A percentile compares a stretch with the other conserved stretches of the same genome.
These are phyloP conservation scores for Ogataea pignaliae DNA, from an alignment of 805 yeast genomes.

Conservation along the genomic window DNA sequence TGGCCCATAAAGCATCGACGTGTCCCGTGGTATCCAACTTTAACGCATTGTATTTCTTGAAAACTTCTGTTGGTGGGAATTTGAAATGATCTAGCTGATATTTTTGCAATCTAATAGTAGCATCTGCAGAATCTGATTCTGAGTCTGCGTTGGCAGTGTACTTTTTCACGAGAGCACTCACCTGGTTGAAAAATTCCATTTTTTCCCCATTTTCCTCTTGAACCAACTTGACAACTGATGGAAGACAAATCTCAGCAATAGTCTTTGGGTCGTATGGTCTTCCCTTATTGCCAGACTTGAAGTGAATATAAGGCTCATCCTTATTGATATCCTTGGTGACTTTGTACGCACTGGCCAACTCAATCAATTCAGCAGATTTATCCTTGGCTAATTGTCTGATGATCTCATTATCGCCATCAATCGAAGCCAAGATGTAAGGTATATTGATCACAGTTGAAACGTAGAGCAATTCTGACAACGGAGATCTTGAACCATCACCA, in stretches of 20 bases:
- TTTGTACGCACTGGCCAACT: constrained; percentile 33
- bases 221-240: constrained; percentile 35
- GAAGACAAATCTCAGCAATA: constrained; percentile 46
- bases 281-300: constrained; percentile 27
- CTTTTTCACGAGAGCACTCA: constrained; percentile 13
- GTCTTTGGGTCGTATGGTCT: constrained; percentile 48
- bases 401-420: constrained; percentile 11
- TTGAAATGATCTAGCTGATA: constrained; percentile 15
- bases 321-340: constrained; percentile 1
- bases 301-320: constrained; percentile 27
- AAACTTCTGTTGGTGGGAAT: constrained; percentile 33
- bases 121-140: constrained; percentile 4
- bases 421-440: constrained; percentile 45
- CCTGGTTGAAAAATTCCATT: constrained; percentile 36
- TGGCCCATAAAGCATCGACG: constrained; percentile 64
- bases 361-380: constrained; percentile 37
- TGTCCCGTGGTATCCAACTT: constrained; percentile 38
- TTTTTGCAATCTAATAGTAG: constrained; percentile 21
- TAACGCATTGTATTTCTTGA: constrained; percentile 29
- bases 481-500: constrained; percentile 37
- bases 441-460: constrained; percentile 56
- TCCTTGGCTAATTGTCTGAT: constrained; percentile 20
- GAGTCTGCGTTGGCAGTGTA: constrained; percentile 6
- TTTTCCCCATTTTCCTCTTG: constrained; percentile 39
- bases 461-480: constrained; percentile 65